Base-by-base conservation (phyloP, 345 rosid species). In the Linum trigynum region DNA sequence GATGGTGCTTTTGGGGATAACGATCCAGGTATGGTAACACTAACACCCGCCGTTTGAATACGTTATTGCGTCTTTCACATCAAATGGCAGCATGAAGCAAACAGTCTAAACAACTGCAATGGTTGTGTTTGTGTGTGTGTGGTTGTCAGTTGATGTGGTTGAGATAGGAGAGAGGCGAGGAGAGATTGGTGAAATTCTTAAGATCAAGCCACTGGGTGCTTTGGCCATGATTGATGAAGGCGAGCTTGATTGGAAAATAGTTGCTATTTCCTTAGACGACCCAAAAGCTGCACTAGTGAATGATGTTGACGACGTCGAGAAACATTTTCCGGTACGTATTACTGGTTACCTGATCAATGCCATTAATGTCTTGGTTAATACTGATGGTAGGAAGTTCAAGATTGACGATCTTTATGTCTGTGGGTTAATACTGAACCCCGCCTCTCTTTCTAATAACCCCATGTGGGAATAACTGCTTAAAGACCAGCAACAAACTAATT, bases 221-320 rank as follows among this genome's bases (percentile, higher is more conserved):
- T 72, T 91, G 65, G 96, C 97, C 62, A 95, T 95, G 99, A 82
- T 89, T 74, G 99, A 95, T 72, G 99, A 95, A 73, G 99, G 99
- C 63, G 97, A 95, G 71, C 88, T 95, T 64, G 96, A 91, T 82
- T 95, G 97, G 99, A 95, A 95, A 78, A 85, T 95, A 61, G 90
- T 95, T 69, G 90, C 90, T 38, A 86, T 91, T 73, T 88, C 99
- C 39, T 58, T 94, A 78, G 97, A 88, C 79, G 99, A 94, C 67
- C 92, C 97, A 63, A 86, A 80, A 73, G 97, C 99, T 79, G 79
- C 92, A 71, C 91, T 89, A 70, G 90, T 91, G 61, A 83, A 91
- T 76, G 96, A 95, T 73, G 83, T 84, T 60, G 91, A 84, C 61
- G 96, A 89, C 67, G 95, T 86, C 8, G 94, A 95, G 80, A 83